A percentile compares a stretch with the other conserved stretches of the same genome.
phyloP scores from a whole-genome alignment of 2,329 filamentous ascomycete genomes.

The Cytospora leucostoma region DNA sequence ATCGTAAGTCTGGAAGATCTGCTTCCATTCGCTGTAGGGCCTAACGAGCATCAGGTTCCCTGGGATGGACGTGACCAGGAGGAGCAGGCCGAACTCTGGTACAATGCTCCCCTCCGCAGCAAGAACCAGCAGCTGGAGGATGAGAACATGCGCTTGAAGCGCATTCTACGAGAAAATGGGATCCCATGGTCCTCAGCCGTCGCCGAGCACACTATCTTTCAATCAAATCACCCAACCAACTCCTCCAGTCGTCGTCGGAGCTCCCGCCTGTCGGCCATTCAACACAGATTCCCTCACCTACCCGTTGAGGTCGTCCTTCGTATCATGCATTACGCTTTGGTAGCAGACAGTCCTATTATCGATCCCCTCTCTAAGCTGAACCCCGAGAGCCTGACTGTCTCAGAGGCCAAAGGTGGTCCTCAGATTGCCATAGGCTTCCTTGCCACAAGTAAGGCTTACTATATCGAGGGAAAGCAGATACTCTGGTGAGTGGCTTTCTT shows the following conservation, averaged over 20 bases:
- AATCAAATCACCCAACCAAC: conserved; percentile 36
- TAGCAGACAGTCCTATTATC: conserved; percentile 51
- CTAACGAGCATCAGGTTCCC: conserved; percentile 34
- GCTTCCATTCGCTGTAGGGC: conserved; percentile 34
- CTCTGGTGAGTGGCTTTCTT: conserved; percentile 41
- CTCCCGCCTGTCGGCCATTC: conserved; percentile 35
- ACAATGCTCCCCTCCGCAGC: conserved; percentile 50
- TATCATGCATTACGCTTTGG: conserved; percentile 54
- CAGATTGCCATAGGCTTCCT: conserved; percentile 57
- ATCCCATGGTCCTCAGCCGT: conserved; percentile 51
- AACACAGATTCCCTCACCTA: conserved; percentile 42
- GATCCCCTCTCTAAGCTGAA: conserved; percentile 53
- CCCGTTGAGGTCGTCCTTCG: conserved; percentile 55
- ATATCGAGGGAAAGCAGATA: conserved; percentile 50
- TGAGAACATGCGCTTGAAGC: conserved; percentile 54
- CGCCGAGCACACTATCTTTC: conserved; percentile 37
- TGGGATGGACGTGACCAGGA: conserved; percentile 56
- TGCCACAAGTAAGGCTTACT: conserved; percentile 52
- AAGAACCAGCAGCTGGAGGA: conserved; percentile 48
- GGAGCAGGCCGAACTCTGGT: conserved; percentile 51
- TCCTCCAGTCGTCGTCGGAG: conserved; percentile 31
- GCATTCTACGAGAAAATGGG: conserved; percentile 52
- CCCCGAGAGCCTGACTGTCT: conserved; percentile 45
- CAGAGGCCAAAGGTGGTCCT: conserved; percentile 47
- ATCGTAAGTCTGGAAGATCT: conserved; percentile 13